Evolutionary conservation across 2,329 filamentous ascomycete species (phyloP), one percentile per base, ranked within the genome.

Genomic region (Grosmannia penicillata): DNA sequence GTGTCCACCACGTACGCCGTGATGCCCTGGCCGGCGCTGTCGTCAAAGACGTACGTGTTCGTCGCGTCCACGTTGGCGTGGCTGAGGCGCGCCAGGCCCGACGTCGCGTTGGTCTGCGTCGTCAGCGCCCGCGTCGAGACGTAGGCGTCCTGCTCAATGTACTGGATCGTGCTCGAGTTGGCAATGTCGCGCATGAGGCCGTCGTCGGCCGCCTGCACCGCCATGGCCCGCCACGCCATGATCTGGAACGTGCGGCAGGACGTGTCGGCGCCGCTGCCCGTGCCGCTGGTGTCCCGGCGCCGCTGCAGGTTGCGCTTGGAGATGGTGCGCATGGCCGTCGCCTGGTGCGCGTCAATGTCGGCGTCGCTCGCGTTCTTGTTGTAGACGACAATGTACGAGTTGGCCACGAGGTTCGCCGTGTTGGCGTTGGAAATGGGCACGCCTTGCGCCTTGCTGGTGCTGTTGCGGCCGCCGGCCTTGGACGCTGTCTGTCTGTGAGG

Each of bases 1-100:
- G 75, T 79, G 55, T 82, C 77, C 29, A 82, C 67, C 19, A 82
- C 57, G 52, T 73, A 82, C 22, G 65, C 68, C 18, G 69, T 76
- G 47, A 72, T 68, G n/a, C 67, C 69, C 45, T 62, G 41, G 24
- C 71, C 72, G 18, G 64, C 66, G 11, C 58, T 60, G 40, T 56
- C 55, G 50, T 75, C 69, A 44, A 72, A 75, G 36, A 66, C 47
- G 50, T 74, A 75, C 7, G 43, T 39, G 13, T 49, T 46, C 22
- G 48, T 39, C 9, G 49, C 47, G 25, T 49, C 59, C 15, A 55
- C 43, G 11, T 50, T 36, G 19, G 56, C 46, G 50, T 65, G 58
- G 35, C 72, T 76, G 37, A 76, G 48, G 29, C 72, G 69, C 31
- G 61, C 58, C 21, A 77, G 60, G 14, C 71, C 71, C 8, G 57